Conservation (phyloP, 2,329 filamentous ascomycete species). For the Knufia petricola region DNA sequence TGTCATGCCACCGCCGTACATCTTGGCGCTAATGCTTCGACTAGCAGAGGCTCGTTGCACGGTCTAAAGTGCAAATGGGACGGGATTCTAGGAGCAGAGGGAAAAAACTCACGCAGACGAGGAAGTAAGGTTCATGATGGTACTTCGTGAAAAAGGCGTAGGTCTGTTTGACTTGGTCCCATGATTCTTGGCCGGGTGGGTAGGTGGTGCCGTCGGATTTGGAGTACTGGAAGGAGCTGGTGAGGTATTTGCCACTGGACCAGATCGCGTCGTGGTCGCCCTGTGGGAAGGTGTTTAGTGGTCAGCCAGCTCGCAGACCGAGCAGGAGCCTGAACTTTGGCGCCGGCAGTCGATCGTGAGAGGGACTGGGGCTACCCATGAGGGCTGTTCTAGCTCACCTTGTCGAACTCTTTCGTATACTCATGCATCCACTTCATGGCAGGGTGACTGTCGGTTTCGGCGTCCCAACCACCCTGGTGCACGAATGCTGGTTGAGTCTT, state of each 20-base stretch:
- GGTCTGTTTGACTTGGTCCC: constrained; percentile 11
- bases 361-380: too few relatives aligned
- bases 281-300: too few relatives aligned
- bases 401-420: constrained; percentile 10
- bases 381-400: constrained; percentile 2
- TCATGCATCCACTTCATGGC: constrained; percentile 22
- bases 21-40: too few relatives aligned
- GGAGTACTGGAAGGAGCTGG: constrained; percentile 13
- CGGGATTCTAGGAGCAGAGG: too few relatives aligned
- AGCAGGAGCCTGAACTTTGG: too few relatives aligned
- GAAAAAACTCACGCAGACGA: constrained; percentile 15
- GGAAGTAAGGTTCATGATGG: constrained; percentile 18
- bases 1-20: too few relatives aligned
- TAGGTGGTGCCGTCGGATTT: constrained; percentile 14
- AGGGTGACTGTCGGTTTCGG: constrained; percentile 16
- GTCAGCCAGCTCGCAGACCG: too few relatives aligned
- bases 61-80: too few relatives aligned
- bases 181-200: constrained; percentile 11
- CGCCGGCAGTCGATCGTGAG: too few relatives aligned
- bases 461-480: constrained; percentile 18
- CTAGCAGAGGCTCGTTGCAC: too few relatives aligned
- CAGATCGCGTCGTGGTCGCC: background rate
- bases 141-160: constrained; percentile 16
- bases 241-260: constrained; percentile 11
- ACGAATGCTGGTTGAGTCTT: constrained; percentile 15